Conservation (phyloP, 257 asterid species). For the Phtheirospermum japonicum region DNA sequence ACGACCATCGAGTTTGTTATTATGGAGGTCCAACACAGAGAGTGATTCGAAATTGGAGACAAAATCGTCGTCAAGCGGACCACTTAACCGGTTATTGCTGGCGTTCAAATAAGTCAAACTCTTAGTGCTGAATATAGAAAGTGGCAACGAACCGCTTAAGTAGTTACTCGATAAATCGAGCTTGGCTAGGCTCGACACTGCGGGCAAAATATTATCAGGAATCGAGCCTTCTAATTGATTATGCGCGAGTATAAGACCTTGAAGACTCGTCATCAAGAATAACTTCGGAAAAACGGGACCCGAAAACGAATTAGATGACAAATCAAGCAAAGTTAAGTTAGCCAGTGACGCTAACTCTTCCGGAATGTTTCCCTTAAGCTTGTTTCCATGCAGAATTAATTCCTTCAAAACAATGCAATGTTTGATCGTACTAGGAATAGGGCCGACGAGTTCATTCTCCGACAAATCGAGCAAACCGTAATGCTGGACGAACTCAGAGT, state of each 20-base stretch:
- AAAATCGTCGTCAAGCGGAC: constrained; percentile 43
- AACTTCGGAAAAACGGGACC: constrained; percentile 40
- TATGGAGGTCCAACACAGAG: constrained; percentile 63
- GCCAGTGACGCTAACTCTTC: constrained; percentile 44
- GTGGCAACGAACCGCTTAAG: constrained; percentile 55
- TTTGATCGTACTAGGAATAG: constrained; percentile 52
- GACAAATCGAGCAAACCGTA: constrained; percentile 88
- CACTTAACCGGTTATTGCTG: constrained; percentile 55
- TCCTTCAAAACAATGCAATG: constrained; percentile 51
- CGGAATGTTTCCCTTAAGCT: constrained; percentile 72
- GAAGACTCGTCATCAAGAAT: constrained; percentile 46
- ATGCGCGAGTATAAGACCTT: constrained; percentile 71
- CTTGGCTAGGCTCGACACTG: constrained; percentile 43
- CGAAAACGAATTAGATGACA: constrained; percentile 59
- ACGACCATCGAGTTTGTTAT: constrained; percentile 48
- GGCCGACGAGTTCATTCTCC: constrained; percentile 52
- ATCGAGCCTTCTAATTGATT: constrained; percentile 52
- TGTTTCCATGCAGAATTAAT: constrained; percentile 53
- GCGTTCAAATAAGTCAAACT: constrained; percentile 61
- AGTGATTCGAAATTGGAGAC: constrained; percentile 54
- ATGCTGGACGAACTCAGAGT: constrained; percentile 76
- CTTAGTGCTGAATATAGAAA: constrained; percentile 43
- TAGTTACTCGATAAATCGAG: constrained; percentile 59
- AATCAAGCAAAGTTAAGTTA: constrained; percentile 53
- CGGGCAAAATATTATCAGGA: constrained; percentile 40